Conservation (phyloP, 495 filamentous ascomycete genomes). For the Coniosporium apollinis region DNA sequence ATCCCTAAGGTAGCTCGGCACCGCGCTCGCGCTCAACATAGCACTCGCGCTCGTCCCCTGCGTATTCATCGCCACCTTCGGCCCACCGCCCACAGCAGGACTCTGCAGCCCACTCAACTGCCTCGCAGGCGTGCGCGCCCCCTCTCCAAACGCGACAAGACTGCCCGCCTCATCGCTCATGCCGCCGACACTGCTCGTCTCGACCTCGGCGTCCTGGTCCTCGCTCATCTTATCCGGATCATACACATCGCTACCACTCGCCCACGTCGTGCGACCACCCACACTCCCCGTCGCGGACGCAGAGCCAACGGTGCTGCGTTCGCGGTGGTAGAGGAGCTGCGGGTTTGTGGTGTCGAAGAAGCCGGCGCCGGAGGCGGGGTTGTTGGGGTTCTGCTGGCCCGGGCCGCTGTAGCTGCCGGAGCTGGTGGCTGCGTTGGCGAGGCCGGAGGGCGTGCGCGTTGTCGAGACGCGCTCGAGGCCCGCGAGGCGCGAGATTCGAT, state of each 20-base stretch:
- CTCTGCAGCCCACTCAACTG: conserved; percentile 17
- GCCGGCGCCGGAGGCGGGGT: conserved; percentile 17
- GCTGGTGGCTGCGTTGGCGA: conserved; percentile 13
- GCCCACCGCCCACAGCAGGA: conserved; percentile 9
- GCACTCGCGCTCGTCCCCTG: conserved; percentile 19
- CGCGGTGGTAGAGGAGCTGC: conserved; percentile 23
- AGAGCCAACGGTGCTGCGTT: conserved; percentile 72
- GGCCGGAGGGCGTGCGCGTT: conserved; percentile 30
- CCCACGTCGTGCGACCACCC: conserved; percentile 61
- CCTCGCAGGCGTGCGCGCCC: conserved; percentile 41
- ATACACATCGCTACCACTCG: conserved; percentile 43
- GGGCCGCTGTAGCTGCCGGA: conserved; percentile 15
- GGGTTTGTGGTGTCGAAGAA: conserved; percentile 62
- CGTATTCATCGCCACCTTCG: conserved; percentile 11
- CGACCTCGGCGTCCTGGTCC: conserved; percentile 28
- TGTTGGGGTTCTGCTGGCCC: conserved; percentile 4
- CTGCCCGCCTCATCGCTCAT: conserved; percentile 67
- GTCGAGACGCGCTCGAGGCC: conserved; percentile 68
- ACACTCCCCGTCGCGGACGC: conserved; percentile 63
- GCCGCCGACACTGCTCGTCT: conserved; percentile 45
- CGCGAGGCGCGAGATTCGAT: conserved; percentile 80
- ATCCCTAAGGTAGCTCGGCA: conserved; percentile 3
- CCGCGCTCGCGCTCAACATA: conserved; percentile 4
- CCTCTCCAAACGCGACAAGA: conserved; percentile 76
- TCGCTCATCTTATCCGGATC: conserved; percentile 22